Conservation (phyloP, 2,329 filamentous ascomycete species). For the Hymenoscyphus albidus region DNA sequence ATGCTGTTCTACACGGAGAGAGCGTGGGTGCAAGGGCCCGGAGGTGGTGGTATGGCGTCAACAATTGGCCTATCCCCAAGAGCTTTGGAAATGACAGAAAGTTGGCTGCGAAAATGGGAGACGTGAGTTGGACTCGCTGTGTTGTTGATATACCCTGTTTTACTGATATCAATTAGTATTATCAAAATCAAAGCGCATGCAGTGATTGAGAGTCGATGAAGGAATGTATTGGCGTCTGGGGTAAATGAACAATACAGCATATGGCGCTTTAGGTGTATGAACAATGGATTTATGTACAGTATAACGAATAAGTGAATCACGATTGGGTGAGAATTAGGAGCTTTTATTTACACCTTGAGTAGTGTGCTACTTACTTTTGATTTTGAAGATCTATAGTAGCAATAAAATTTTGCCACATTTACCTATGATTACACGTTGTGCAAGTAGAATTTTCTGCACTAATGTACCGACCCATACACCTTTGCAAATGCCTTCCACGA, state of each 20-base stretch:
- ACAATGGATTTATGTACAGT: background rate
- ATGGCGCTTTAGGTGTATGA: background rate
- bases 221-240: background rate
- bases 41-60: conserved; percentile 93
- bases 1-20: conserved; percentile 70
- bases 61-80: conserved; percentile 75
- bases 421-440: conserved; percentile 3
- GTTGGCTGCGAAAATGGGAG: conserved; percentile 40
- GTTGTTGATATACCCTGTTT: conserved; percentile 15
- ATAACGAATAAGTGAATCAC: background rate
- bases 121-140: conserved; percentile 34
- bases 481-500: background rate
- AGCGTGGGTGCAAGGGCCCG: conserved; percentile 72
- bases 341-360: background rate
- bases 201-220: conserved; percentile 17
- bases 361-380: background rate
- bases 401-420: background rate
- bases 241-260: background rate
- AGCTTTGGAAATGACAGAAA: conserved; percentile 28
- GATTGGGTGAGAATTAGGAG: background rate
- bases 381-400: conserved; percentile 3
- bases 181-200: conserved; percentile 27
- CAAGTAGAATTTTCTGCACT: background rate
- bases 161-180: conserved; percentile 32
- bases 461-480: background rate